Conservation (phyloP, 2,329 filamentous ascomycete genomes). For the Aspergillus novoparasiticus region DNA sequence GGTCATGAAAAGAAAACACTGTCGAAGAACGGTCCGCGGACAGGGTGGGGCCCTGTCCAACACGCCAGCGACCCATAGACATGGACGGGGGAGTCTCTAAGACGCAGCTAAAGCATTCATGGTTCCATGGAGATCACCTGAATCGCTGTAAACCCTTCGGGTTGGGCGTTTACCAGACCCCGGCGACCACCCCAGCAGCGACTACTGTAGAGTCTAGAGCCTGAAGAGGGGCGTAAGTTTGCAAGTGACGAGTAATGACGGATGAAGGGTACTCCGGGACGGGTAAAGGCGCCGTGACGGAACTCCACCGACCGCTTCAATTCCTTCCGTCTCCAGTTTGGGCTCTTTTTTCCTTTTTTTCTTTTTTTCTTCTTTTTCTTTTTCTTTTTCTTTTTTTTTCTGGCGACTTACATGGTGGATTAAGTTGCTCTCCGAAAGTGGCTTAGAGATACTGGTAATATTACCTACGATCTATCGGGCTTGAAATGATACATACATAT, state of each 20-base stretch:
- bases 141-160: conserved; percentile 25
- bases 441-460: background rate
- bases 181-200: conserved; percentile 13
- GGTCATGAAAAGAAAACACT: conserved; percentile 20
- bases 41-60: conserved; percentile 23
- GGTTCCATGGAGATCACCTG: conserved; percentile 37
- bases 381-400: background rate
- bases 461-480: background rate
- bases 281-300: conserved; percentile 32
- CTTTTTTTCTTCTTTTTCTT: background rate
- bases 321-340: conserved; percentile 22
- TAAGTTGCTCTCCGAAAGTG: background rate
- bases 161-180: conserved; percentile 24
- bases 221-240: conserved; percentile 23
- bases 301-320: conserved; percentile 24
- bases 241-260: conserved; percentile 20
- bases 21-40: conserved; percentile 22
- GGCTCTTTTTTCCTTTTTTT: conserved; percentile 1
- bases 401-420: background rate
- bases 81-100: conserved; percentile 37
- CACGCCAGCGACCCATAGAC: conserved; percentile 39
- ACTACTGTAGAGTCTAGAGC: conserved; percentile 22
- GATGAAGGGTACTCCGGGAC: conserved; percentile 29
- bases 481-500: background rate
- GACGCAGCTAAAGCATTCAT: conserved; percentile 28